A percentile compares a stretch with the other conserved stretches of the same genome.
These are phyloP conservation scores for Aegilops umbellulata DNA, from an alignment of 176 grass and related monocot species.

Conservation along the genomic window DNA sequence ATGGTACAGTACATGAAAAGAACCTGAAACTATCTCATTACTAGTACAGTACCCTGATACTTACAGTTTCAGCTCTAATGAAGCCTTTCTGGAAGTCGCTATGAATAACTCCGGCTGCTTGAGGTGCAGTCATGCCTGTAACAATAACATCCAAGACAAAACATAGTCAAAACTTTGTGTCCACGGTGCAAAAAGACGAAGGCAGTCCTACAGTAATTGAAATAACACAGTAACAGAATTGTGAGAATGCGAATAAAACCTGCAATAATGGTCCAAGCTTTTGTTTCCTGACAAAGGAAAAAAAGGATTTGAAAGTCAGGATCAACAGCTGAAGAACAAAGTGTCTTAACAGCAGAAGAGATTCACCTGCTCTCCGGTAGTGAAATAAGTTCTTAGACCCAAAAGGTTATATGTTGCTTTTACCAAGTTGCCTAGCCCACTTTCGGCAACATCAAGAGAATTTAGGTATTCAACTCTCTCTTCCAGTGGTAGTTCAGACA, in stretches of 20 bases:
- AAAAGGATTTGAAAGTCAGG: constrained; percentile 5
- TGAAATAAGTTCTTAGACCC: constrained; percentile 95
- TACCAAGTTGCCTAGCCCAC: constrained; percentile 93
- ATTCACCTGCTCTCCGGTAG: constrained; percentile 90
- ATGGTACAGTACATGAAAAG: background rate
- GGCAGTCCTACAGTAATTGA: background rate
- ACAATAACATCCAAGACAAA: background rate
- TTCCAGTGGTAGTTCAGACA: constrained; percentile 77
- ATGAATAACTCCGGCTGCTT: constrained; percentile 98
- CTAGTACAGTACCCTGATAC: background rate
- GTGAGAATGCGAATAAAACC: constrained; percentile 50
- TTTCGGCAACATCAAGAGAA: constrained; percentile 84
- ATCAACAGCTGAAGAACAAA: constrained; percentile 3
- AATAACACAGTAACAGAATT: background rate
- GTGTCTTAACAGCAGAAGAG: background rate
- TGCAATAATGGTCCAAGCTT: constrained; percentile 93
- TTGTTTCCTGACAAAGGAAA: constrained; percentile 75
- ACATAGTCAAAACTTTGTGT: background rate
- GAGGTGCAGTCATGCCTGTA: constrained; percentile 95
- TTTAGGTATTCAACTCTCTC: constrained; percentile 94
- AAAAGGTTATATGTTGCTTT: constrained; percentile 93
- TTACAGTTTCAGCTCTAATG: constrained; percentile 99
- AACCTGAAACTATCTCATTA: background rate
- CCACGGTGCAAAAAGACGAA: background rate
- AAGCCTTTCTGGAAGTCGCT: constrained; percentile 99